Evolutionary conservation across 1,284 basidiomycete genomes (phyloP).

Genomic region (Tilletia caries): DNA sequence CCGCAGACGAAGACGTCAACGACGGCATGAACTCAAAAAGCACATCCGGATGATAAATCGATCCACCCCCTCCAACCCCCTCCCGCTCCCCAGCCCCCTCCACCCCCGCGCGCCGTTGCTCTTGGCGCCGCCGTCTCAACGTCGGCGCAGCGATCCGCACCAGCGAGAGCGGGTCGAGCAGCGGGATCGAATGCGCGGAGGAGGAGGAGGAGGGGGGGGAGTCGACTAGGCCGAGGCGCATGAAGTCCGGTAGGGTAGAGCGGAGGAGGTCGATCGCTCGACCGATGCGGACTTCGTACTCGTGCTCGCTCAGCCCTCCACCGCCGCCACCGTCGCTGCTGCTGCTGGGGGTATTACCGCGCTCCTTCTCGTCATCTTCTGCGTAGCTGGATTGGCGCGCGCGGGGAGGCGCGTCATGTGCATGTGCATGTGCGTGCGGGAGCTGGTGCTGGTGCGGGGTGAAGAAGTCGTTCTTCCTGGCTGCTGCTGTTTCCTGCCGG

Average conservation of each 20-base stretch:
- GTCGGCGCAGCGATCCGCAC: not conserved
- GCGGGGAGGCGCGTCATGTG: too few species aligned
- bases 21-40: conserved; percentile 32
- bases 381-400: too few species aligned
- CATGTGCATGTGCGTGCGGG: not conserved
- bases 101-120: not conserved
- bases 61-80: not conserved
- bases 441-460: not conserved
- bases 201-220: conserved; percentile 11
- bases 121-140: not conserved
- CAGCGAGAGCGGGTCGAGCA: not conserved
- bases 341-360: not conserved
- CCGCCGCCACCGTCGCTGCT: not conserved
- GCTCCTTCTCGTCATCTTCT: too few species aligned
- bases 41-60: conserved; percentile 37
- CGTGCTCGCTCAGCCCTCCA: conserved; percentile 23
- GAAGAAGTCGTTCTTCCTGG: not conserved
- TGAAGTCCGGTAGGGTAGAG: conserved; percentile 33
- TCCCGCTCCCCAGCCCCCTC: not conserved
- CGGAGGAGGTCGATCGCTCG: conserved; percentile 31
- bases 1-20: not conserved
- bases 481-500: too few species aligned
- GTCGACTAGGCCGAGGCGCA: conserved; percentile 33
- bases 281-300: conserved; percentile 35
- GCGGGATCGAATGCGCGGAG: not conserved